These are phyloP conservation scores for Monilinia fructigena DNA, from an alignment of 2,329 filamentous ascomycete species.

Conservation along the genomic window DNA sequence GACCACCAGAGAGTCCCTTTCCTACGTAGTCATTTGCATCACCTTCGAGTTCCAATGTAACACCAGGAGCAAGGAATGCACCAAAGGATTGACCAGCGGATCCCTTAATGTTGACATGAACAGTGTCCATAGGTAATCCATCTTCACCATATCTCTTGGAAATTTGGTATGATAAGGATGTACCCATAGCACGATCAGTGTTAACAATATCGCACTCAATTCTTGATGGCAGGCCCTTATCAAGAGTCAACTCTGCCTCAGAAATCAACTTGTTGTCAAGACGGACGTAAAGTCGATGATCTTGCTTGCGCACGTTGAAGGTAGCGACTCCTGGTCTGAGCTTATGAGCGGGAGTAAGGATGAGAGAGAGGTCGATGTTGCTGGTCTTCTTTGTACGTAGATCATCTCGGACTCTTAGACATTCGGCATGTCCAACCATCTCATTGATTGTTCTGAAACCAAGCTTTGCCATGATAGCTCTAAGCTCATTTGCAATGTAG, in stretches of 20 bases:
- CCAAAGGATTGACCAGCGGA: constrained; percentile 97
- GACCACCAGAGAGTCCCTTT: constrained; percentile 90
- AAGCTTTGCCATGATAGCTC: constrained; percentile 94
- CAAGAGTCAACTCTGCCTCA: constrained; percentile 88
- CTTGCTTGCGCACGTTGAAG: constrained; percentile 97
- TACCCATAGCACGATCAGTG: constrained; percentile 90
- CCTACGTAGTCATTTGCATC: constrained; percentile 97
- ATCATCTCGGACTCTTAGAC: constrained; percentile 83
- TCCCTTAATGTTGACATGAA: constrained; percentile 94
- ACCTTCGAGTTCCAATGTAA: constrained; percentile 92
- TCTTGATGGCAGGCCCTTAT: constrained; percentile 88
- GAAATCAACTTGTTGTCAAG: constrained; percentile 97
- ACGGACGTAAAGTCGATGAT: constrained; percentile 88
- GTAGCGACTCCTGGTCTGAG: constrained; percentile 91
- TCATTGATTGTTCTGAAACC: constrained; percentile 95
- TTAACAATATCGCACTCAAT: constrained; percentile 97
- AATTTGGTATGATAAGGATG: constrained; percentile 93
- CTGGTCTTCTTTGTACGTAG: constrained; percentile 83
- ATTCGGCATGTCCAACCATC: constrained; percentile 92
- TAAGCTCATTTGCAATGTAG: constrained; percentile 92
- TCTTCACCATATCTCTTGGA: constrained; percentile 88
- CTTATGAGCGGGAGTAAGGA: constrained; percentile 93
- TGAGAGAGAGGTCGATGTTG: constrained; percentile 89
- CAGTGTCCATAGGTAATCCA: constrained; percentile 86
- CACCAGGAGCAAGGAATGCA: constrained; percentile 87